Percentiles rank a stretch among this genome's conserved stretches.
phyloP scores from a whole-genome alignment of 768 basidiomycete genomes.

The Leccinum rimulosum region DNA sequence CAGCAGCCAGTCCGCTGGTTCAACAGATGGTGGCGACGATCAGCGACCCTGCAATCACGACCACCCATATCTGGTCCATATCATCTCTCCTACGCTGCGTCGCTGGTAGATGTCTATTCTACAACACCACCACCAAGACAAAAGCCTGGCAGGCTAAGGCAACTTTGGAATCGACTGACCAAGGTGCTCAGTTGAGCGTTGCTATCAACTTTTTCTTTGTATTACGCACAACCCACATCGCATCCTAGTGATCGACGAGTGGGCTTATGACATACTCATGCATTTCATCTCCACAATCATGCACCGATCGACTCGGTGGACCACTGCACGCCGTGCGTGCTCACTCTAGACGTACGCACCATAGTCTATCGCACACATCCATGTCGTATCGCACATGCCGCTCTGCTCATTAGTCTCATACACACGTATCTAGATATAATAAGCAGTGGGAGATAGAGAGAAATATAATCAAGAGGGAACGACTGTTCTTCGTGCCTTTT shows the following conservation, averaged over 20 bases:
- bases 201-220: background rate
- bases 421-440: constrained; percentile 16
- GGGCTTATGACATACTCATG: constrained; percentile 1
- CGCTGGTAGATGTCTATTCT: constrained; percentile 29
- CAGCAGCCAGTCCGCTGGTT: constrained; percentile 22
- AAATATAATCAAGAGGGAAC: constrained; percentile 12
- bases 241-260: background rate
- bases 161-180: constrained; percentile 27
- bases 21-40: constrained; percentile 27
- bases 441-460: constrained; percentile 7
- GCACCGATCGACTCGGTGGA: constrained; percentile 21
- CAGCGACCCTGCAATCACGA: constrained; percentile 18
- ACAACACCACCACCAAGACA: constrained; percentile 11
- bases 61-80: constrained; percentile 34
- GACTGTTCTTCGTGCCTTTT: constrained; percentile 37
- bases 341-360: constrained; percentile 13
- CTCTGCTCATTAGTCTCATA: constrained; percentile 12
- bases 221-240: background rate
- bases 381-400: constrained; percentile 14
- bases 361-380: constrained; percentile 9
- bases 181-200: constrained; percentile 17
- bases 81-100: constrained; percentile 28
- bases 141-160: constrained; percentile 26
- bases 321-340: constrained; percentile 26
- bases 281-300: constrained; percentile 15